Conservation (phyloP, 2,329 filamentous ascomycete genomes). For the Acarospora socialis region DNA sequence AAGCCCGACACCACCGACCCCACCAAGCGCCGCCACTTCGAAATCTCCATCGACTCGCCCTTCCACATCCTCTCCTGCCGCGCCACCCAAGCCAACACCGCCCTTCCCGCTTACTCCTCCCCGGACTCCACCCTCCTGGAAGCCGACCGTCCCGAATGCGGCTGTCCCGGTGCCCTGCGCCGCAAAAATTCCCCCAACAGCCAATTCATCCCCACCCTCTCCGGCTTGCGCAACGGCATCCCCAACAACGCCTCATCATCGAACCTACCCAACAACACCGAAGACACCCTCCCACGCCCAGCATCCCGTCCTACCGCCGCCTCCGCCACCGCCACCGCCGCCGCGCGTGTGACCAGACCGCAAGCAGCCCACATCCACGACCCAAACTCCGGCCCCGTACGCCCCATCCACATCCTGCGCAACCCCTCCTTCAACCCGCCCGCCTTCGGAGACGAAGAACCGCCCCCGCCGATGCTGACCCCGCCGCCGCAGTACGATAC, state of each 20-base stretch:
- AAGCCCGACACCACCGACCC: constrained; percentile 68
- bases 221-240: constrained; percentile 9
- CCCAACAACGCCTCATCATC: constrained; percentile 10
- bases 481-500: constrained; percentile 75
- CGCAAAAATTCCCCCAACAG: constrained; percentile 20
- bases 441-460: constrained; percentile 67
- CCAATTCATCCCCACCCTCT: constrained; percentile 14
- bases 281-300: constrained; percentile 14
- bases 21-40: constrained; percentile 70
- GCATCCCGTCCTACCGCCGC: constrained; percentile 28
- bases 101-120: constrained; percentile 64
- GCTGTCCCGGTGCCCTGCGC: constrained; percentile 51
- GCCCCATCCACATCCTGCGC: constrained; percentile 74
- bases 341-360: constrained; percentile 34
- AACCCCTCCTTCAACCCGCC: constrained; percentile 79
- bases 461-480: constrained; percentile 59
- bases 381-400: constrained; percentile 34
- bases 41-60: constrained; percentile 91
- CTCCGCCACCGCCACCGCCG: constrained; percentile 31
- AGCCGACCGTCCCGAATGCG: constrained; percentile 47
- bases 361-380: constrained; percentile 32
- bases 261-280: constrained; percentile 8
- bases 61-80: constrained; percentile 88
- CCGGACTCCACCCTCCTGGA: constrained; percentile 35
- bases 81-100: constrained; percentile 81